Evolutionary conservation across 202 grass and related monocot genomes (phyloP), one percentile per base, ranked within the genome.

Genomic region (Bolboschoenoplectus hybrid): DNA sequence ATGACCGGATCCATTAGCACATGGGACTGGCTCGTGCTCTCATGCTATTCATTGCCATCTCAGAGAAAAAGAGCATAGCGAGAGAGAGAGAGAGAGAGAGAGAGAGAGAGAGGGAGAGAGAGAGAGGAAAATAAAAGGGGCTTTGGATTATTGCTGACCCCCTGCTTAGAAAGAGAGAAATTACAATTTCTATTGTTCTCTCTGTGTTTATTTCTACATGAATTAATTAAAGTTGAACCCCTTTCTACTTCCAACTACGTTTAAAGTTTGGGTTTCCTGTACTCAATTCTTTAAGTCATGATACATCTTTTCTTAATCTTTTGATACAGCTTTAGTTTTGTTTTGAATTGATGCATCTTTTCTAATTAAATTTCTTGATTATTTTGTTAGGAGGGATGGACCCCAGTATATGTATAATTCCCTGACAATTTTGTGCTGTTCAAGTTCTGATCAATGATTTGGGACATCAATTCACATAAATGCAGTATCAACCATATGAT

Each of bases 211-310:
- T 68, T 84, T 84, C 47, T 71, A 51, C 82, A 71, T 84, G 65
- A 71, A 38, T 68, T 66, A 71, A 38, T 68, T 66, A 84, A 84
- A 84, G 82, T 58, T 52, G 63, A 84, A 40, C 38, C 14, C 82
- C 82, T 84, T 71, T 84, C 81, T 84, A 84, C 81, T 56, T 53
- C 81, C 81, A 84, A 56, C 46, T 52, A 84, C 65, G 9, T 57
- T 51, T 84, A 51, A 84, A 84, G 81, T 84, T 69, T 0, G 16
- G 60, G 80, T 61, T 82, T 49, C 35, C 11, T 67, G 57, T 65
- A 84, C 58, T n/a, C 32, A 52, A 26, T 16, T 67, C 81, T 68
- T 49, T 83, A 5, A 53, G 45, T 84, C 75, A 60, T 79, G 75
- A 79, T 79, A 79, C 43, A 66, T 68, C 82, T 69, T 84, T 71